A percentile compares a stretch with the other conserved stretches of the same genome.
phyloP scores from a whole-genome alignment of 1,284 basidiomycete genomes.

The Trametes versicolor region DNA sequence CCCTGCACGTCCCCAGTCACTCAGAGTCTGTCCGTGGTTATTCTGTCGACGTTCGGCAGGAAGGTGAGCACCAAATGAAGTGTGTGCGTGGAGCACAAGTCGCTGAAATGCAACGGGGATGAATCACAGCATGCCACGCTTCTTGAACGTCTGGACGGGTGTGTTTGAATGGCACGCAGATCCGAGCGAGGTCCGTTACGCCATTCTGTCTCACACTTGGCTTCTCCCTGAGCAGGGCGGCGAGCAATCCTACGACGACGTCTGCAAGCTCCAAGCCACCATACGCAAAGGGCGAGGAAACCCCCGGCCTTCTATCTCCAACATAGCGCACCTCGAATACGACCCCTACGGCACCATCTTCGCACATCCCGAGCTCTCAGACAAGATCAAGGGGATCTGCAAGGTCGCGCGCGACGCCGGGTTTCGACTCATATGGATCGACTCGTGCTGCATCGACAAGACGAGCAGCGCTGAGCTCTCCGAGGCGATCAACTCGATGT shows the following conservation, averaged over 20 bases:
- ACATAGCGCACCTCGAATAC: too few relatives aligned
- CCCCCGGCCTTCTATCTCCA: too few relatives aligned
- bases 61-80: too few relatives aligned
- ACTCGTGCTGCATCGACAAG: slow-evolving; percentile 29
- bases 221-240: background rate
- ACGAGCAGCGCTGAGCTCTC: slow-evolving; percentile 22
- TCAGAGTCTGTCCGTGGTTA: too few relatives aligned
- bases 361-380: background rate
- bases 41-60: too few relatives aligned
- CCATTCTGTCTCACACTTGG: slow-evolving; percentile 16
- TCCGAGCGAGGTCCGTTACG: background rate
- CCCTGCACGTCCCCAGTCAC: too few relatives aligned
- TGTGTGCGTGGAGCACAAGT: too few relatives aligned
- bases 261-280: background rate
- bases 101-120: too few relatives aligned
- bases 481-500: slow-evolving; percentile 24
- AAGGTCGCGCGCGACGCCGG: slow-evolving; percentile 6
- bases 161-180: background rate
- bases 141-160: slow-evolving; percentile 9
- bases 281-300: too few relatives aligned
- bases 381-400: slow-evolving; percentile 16
- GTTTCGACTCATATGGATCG: slow-evolving; percentile 17
- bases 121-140: background rate
- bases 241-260: slow-evolving; percentile 12
- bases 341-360: background rate